A percentile compares a stretch with the other conserved stretches of the same genome.
These are phyloP conservation scores for Mrakiaceae sp. DNA, from an alignment of 1,284 basidiomycete genomes.

Conservation along the genomic window DNA sequence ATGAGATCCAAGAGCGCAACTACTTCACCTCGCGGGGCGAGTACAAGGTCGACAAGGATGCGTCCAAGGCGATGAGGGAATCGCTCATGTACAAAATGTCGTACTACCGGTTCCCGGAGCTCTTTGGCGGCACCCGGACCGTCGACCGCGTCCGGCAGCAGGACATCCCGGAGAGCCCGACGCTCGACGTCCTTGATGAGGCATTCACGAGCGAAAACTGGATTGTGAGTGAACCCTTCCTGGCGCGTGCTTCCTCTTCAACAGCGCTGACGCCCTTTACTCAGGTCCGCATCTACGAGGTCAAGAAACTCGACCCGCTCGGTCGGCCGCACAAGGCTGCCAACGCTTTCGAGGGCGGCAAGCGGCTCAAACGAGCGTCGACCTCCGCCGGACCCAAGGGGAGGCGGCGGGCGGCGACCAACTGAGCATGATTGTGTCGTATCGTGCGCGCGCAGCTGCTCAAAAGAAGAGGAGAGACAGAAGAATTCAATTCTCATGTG, in stretches of 20 bases:
- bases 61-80: constrained; percentile 83
- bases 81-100: constrained; percentile 98
- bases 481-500: not conserved
- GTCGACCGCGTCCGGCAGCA: constrained; percentile 76
- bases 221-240: constrained; percentile 53
- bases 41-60: constrained; percentile 82
- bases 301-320: constrained; percentile 86
- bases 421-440: too few relatives aligned
- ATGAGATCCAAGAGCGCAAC: constrained; percentile 87
- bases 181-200: constrained; percentile 80
- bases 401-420: not conserved
- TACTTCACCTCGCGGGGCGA: constrained; percentile 93
- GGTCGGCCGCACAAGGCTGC: constrained; percentile 79
- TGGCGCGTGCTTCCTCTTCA: not conserved
- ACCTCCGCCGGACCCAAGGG: not conserved
- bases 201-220: constrained; percentile 96
- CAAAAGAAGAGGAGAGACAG: not conserved
- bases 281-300: constrained; percentile 84
- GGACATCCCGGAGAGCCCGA: constrained; percentile 57
- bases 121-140: constrained; percentile 65
- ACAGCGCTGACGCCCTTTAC: not conserved
- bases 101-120: constrained; percentile 79
- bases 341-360: constrained; percentile 72
- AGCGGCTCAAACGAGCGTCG: constrained; percentile 54
- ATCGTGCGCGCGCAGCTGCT: too few relatives aligned